Percentiles rank a stretch among this genome's conserved stretches.
phyloP scores from a whole-genome alignment of 2,329 filamentous ascomycete genomes.

The Talaromyces pinophilus region DNA sequence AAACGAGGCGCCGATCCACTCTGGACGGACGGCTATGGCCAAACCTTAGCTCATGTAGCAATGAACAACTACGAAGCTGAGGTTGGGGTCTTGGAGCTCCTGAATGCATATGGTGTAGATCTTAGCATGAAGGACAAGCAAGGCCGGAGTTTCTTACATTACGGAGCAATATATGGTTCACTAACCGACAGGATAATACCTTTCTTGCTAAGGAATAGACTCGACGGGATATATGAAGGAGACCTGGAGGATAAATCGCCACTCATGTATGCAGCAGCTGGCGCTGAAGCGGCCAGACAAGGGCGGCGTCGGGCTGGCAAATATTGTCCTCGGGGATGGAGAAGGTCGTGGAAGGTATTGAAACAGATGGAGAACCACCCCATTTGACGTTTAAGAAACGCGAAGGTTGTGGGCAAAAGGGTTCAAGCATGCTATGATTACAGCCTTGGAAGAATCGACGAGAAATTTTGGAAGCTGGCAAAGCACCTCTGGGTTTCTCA shows the following conservation, averaged over 20 bases:
- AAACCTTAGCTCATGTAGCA: neutral
- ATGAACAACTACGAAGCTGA: neutral
- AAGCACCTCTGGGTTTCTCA: too few species aligned
- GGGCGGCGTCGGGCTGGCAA: neutral
- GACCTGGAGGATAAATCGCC: neutral
- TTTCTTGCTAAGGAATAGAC: neutral
- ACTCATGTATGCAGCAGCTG: neutral
- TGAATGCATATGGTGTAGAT: neutral
- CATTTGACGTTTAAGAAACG: too few species aligned
- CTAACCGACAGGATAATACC: neutral
- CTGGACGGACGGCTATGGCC: neutral
- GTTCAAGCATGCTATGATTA: neutral
- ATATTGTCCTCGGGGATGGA: neutral
- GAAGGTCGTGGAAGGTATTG: neutral
- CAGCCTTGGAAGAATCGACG: neutral
- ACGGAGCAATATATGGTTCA: neutral
- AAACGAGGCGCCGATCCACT: neutral
- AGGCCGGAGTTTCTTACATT: neutral
- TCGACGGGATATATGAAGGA: neutral
- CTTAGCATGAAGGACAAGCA: neutral
- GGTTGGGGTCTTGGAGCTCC: neutral
- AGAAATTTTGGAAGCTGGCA: too few species aligned
- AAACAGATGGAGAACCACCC: neutral
- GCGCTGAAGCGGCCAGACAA: neutral
- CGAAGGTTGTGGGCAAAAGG: too few species aligned